Conservation (phyloP, 2,329 filamentous ascomycete genomes). For the Aspergillus ochraceoroseus region DNA sequence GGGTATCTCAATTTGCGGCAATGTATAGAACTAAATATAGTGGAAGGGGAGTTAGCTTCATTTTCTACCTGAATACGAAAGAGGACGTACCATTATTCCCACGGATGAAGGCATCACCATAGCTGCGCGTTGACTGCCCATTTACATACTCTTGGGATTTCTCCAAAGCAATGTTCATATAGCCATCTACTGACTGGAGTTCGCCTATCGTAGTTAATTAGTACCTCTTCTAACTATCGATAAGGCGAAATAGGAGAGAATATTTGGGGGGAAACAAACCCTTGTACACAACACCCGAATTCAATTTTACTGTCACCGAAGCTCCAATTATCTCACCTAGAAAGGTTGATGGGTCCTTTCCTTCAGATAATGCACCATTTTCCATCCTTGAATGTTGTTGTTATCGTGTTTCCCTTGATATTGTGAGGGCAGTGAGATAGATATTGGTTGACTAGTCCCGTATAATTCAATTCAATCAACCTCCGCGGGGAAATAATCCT, state of each 20-base stretch:
- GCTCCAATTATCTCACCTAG: conserved; percentile 91
- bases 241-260: too few relatives aligned
- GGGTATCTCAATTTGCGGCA: conserved; percentile 30
- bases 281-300: conserved; percentile 98
- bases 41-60: neutral
- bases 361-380: conserved; percentile 64
- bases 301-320: conserved; percentile 92
- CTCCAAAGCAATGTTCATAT: conserved; percentile 99
- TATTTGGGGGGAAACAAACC: conserved; percentile 50
- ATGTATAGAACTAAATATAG: conserved; percentile 37
- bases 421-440: too few relatives aligned
- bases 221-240: neutral
- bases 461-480: too few relatives aligned
- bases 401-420: neutral
- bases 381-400: conserved; percentile 55
- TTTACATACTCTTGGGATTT: conserved; percentile 91
- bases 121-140: conserved; percentile 72
- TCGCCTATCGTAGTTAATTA: conserved; percentile 60
- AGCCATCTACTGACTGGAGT: conserved; percentile 93
- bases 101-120: conserved; percentile 91
- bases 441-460: too few relatives aligned
- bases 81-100: conserved; percentile 77
- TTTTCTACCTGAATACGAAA: neutral
- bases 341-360: conserved; percentile 90
- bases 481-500: too few relatives aligned